Evolutionary conservation across 176 grass and related monocot genomes (phyloP), one percentile per base, ranked within the genome.

Genomic region (Carex scoparia): DNA sequence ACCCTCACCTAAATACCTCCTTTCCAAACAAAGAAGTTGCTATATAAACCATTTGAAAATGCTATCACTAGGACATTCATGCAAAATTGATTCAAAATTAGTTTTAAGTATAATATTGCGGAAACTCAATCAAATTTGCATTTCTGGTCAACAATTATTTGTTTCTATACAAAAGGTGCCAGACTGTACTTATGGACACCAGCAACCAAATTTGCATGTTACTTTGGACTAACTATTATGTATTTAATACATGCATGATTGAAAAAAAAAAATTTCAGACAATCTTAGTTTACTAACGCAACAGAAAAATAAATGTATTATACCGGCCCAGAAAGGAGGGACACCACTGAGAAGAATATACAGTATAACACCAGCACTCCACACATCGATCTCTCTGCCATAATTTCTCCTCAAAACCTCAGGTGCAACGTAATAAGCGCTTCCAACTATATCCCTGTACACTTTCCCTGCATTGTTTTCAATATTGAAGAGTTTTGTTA

Each of bases 341-440:
- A 98, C 95, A 23, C 95, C 95, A 77, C 95, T 98, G 62, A 98
- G 91, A 89, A 98, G 95, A 91, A 98, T 98, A 61, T 98, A 98
- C 86, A 98, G 78, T 72, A 98, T 94, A 85, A 98, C 91, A 65
- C 95, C 95, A 15, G 95, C 95, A 71, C 95, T 98, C 93, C 95
- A 98, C 57, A 98, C 89, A 87, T 98, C 95, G 46, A 90, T 84
- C 62, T 98, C 95, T 93, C 94, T 98, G 51, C 93, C 91, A 84
- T 98, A 98, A 46, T 87, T 91, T 37, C 91, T 66, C 84, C 83
- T 69, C 73, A 97, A 88, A 79, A 97, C 89, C 85, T 97, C 94
- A 84, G 94, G 94, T 84, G 94, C 91, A 88, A 97, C 94, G 84
- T 97, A 97, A 90, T 97, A 97, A 69, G 91, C 94, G 81, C 94